Evolutionary conservation across 2,329 filamentous ascomycete species (phyloP).

Genomic region (Helicocarpus griseus): DNA sequence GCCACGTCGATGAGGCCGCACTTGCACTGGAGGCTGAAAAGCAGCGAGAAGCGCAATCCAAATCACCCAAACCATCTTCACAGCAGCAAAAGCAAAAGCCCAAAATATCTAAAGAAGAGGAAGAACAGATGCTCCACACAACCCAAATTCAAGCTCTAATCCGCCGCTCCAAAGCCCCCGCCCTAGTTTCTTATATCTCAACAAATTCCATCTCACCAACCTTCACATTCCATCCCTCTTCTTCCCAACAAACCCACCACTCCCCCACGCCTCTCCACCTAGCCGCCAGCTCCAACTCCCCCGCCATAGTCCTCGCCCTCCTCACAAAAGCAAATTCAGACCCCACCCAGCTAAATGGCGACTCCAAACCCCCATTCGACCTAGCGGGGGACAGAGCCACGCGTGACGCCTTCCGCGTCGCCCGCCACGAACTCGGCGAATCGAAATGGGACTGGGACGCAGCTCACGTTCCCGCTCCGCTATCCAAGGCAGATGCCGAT

Average conservation of each 20-base stretch:
- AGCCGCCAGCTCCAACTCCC: slow-evolving; percentile 69
- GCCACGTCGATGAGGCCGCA: slow-evolving; percentile 61
- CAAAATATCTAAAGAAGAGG: slow-evolving; percentile 72
- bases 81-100: slow-evolving; percentile 35
- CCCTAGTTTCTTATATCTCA: slow-evolving; percentile 71
- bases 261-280: slow-evolving; percentile 78
- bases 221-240: slow-evolving; percentile 65
- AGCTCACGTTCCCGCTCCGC: slow-evolving; percentile 59
- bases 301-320: slow-evolving; percentile 67
- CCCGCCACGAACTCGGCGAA: slow-evolving; percentile 73
- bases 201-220: slow-evolving; percentile 61
- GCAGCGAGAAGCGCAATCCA: slow-evolving; percentile 29
- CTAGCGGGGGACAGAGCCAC: slow-evolving; percentile 77
- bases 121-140: slow-evolving; percentile 72
- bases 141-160: slow-evolving; percentile 81
- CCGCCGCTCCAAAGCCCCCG: slow-evolving; percentile 80
- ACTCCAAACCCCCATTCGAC: slow-evolving; percentile 80
- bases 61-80: slow-evolving; percentile 27
- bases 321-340: slow-evolving; percentile 66
- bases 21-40: slow-evolving; percentile 43
- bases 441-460: slow-evolving; percentile 66
- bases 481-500: slow-evolving; percentile 64
- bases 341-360: slow-evolving; percentile 58
- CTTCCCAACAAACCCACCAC: slow-evolving; percentile 61
- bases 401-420: slow-evolving; percentile 83